Evolutionary conservation across 768 basidiomycete species (phyloP).

Genomic region (Daedaleopsis nitida): DNA sequence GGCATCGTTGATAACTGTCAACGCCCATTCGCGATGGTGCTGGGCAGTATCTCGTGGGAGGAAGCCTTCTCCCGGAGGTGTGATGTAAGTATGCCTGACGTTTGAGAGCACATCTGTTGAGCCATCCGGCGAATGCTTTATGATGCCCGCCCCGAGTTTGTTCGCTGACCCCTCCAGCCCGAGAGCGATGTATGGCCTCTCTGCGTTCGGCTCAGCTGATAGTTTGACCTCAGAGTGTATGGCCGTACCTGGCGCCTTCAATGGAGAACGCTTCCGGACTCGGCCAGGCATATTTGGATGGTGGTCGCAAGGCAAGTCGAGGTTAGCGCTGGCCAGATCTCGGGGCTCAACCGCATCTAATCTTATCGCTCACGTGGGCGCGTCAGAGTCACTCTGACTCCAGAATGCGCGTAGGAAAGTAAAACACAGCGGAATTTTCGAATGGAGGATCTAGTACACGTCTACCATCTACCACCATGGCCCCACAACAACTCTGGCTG

Average conservation of each 20-base stretch:
- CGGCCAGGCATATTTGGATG: slow-evolving; percentile 22
- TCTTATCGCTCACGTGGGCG: slow-evolving; percentile 17
- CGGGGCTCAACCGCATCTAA: slow-evolving; percentile 9
- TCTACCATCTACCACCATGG: slow-evolving; percentile 37
- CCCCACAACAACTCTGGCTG: slow-evolving; percentile 73
- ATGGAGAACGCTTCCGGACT: slow-evolving; percentile 27
- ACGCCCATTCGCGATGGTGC: slow-evolving; percentile 93
- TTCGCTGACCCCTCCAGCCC: slow-evolving; percentile 98
- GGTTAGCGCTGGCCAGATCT: slow-evolving; percentile 1
- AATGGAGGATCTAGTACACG: neutral
- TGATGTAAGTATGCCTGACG: slow-evolving; percentile 97
- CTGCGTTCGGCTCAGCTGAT: slow-evolving; percentile 36
- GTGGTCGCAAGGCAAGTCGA: neutral
- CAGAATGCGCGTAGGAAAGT: neutral
- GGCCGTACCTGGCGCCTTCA: slow-evolving; percentile 36
- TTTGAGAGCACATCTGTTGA: slow-evolving; percentile 84
- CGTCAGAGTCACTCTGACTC: slow-evolving; percentile 19
- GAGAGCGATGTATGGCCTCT: slow-evolving; percentile 77
- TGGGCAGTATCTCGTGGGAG: slow-evolving; percentile 93
- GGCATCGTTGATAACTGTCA: slow-evolving; percentile 79
- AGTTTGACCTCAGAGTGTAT: neutral
- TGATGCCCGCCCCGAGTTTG: slow-evolving; percentile 93
- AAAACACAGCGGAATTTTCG: neutral
- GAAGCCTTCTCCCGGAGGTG: slow-evolving; percentile 97
- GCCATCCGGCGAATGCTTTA: slow-evolving; percentile 77